These are phyloP conservation scores for Colletotrichum truncatum DNA, from an alignment of 2,329 filamentous ascomycete genomes.

Conservation along the genomic window DNA sequence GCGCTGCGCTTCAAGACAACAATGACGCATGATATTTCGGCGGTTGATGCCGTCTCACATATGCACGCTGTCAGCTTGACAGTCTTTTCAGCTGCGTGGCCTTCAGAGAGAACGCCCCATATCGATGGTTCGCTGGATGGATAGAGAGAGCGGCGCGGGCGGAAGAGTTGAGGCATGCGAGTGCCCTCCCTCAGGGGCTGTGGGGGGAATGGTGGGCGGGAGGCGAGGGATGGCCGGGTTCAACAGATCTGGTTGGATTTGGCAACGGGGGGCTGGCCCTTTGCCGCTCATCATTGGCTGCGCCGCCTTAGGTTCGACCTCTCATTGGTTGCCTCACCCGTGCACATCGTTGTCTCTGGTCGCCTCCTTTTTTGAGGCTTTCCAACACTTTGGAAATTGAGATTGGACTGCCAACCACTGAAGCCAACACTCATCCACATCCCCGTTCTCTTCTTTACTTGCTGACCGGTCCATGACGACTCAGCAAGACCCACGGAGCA, in stretches of 20 bases:
- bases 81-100: neutral
- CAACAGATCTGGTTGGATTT: constrained; percentile 20
- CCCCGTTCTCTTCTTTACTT: neutral
- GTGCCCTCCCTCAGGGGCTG: neutral
- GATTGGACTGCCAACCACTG: constrained; percentile 16
- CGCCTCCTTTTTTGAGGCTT: constrained; percentile 30
- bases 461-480: neutral
- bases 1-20: neutral
- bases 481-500: constrained; percentile 13
- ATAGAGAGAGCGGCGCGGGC: neutral
- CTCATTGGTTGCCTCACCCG: constrained; percentile 30
- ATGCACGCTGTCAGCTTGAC: constrained; percentile 11
- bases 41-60: neutral
- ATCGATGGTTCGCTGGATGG: constrained; percentile 3
- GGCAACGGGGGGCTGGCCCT: constrained; percentile 23
- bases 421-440: neutral
- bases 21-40: neutral
- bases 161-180: constrained; percentile 14
- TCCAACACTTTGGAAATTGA: constrained; percentile 10
- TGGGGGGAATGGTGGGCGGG: constrained; percentile 1
- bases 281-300: constrained; percentile 18
- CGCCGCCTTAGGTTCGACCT: neutral
- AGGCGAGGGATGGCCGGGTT: constrained; percentile 12
- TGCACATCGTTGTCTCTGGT: constrained; percentile 23
- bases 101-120: constrained; percentile 6